These are phyloP conservation scores for Conoideocrella luteorostrata DNA, from an alignment of 2,329 filamentous ascomycete genomes.

Conservation along the genomic window DNA sequence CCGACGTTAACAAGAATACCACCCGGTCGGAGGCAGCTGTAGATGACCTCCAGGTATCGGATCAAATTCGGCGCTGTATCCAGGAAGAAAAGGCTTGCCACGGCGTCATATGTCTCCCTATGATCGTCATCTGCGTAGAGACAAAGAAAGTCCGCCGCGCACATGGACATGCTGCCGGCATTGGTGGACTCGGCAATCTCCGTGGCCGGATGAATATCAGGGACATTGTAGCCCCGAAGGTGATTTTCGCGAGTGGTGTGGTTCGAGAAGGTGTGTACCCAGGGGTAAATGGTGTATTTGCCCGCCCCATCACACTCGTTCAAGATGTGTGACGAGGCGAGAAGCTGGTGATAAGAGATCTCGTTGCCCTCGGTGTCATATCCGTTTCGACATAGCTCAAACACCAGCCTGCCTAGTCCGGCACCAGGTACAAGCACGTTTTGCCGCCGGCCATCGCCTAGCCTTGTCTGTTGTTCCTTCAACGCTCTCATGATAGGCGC, in stretches of 20 bases:
- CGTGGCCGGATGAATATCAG: constrained; percentile 69
- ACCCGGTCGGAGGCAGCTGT: constrained; percentile 66
- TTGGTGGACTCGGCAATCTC: constrained; percentile 35
- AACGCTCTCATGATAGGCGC: constrained; percentile 65
- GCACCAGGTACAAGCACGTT: constrained; percentile 83
- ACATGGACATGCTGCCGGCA: constrained; percentile 78
- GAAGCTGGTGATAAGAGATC: constrained; percentile 93
- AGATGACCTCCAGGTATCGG: constrained; percentile 79
- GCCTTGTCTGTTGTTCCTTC: constrained; percentile 34
- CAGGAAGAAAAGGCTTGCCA: constrained; percentile 90
- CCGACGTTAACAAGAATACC: constrained; percentile 87
- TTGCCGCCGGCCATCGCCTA: constrained; percentile 34
- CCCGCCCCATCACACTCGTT: constrained; percentile 56
- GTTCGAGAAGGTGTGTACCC: constrained; percentile 84
- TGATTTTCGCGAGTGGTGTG: constrained; percentile 69
- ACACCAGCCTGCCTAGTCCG: constrained; percentile 80
- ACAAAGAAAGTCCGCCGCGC: constrained; percentile 86
- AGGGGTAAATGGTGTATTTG: constrained; percentile 74
- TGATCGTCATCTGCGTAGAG: constrained; percentile 65
- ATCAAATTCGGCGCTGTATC: constrained; percentile 94
- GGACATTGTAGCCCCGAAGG: constrained; percentile 64
- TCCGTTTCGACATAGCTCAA: constrained; percentile 71
- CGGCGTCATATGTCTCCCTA: constrained; percentile 64
- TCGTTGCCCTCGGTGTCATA: constrained; percentile 83
- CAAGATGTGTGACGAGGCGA: constrained; percentile 72